Evolutionary conservation across 805 yeast species (phyloP).

Genomic region (Candida bentonensis): DNA sequence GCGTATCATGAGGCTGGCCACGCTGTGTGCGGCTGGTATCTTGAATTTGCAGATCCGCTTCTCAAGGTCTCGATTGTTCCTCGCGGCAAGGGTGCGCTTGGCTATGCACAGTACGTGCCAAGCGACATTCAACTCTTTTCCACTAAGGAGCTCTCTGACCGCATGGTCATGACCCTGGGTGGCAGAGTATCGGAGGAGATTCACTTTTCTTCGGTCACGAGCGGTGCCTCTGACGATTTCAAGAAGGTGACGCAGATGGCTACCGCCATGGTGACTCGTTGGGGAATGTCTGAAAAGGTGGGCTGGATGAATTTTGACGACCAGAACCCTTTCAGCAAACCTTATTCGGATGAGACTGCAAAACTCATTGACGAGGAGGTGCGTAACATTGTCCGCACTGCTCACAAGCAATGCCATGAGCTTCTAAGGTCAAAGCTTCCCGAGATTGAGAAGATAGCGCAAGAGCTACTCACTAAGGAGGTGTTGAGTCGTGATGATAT

Average conservation of each 20-base stretch:
- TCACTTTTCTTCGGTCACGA: slow-evolving; percentile 80
- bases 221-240: slow-evolving; percentile 95
- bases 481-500: slow-evolving; percentile 89
- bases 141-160: slow-evolving; percentile 64
- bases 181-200: slow-evolving; percentile 95
- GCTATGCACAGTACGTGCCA: slow-evolving; percentile 95
- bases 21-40: slow-evolving; percentile 95
- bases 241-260: slow-evolving; percentile 93
- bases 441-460: slow-evolving; percentile 76
- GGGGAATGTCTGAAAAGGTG: slow-evolving; percentile 81
- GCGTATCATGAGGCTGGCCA: slow-evolving; percentile 99
- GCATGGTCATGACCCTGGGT: slow-evolving; percentile 95
- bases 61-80: slow-evolving; percentile 94
- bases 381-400: slow-evolving; percentile 58
- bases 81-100: slow-evolving; percentile 91
- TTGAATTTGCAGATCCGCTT: slow-evolving; percentile 83
- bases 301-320: slow-evolving; percentile 76
- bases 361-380: slow-evolving; percentile 72
- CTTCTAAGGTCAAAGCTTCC: slow-evolving; percentile 55
- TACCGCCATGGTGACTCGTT: slow-evolving; percentile 75
- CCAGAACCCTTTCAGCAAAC: slow-evolving; percentile 61
- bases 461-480: slow-evolving; percentile 73
- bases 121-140: slow-evolving; percentile 75
- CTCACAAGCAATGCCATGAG: slow-evolving; percentile 56
- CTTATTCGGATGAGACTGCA: slow-evolving; percentile 81